These are phyloP conservation scores for Venturiaceae sp. DNA, from an alignment of 2,329 filamentous ascomycete species.

Conservation along the genomic window DNA sequence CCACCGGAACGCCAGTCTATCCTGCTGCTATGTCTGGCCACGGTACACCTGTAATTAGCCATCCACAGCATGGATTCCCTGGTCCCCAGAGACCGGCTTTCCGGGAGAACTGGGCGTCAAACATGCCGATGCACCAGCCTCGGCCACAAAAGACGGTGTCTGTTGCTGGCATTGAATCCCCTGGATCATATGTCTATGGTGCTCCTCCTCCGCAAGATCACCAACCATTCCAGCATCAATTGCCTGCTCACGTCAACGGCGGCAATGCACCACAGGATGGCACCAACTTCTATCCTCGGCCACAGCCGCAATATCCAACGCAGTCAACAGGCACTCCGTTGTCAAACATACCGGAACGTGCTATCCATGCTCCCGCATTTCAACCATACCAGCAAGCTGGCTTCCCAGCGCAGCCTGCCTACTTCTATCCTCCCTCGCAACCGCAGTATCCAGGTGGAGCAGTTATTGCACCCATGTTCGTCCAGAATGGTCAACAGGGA, in stretches of 20 bases:
- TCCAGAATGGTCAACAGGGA: constrained; percentile 44
- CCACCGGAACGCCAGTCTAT: constrained; percentile 18
- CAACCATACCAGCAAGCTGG: constrained; percentile 59
- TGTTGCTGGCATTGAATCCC: constrained; percentile 84
- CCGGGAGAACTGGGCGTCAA: constrained; percentile 49
- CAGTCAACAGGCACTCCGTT: constrained; percentile 71
- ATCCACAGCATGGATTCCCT: constrained; percentile 42
- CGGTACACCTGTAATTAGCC: constrained; percentile 39
- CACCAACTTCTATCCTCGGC: background rate
- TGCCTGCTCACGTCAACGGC: constrained; percentile 58
- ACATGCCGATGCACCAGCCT: constrained; percentile 81
- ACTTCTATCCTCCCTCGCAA: constrained; percentile 53
- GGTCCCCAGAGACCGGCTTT: constrained; percentile 45
- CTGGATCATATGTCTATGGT: constrained; percentile 47
- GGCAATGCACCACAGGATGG: background rate
- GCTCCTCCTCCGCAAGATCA: constrained; percentile 49
- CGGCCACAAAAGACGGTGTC: constrained; percentile 91
- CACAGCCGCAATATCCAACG: constrained; percentile 35
- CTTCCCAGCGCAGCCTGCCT: constrained; percentile 50
- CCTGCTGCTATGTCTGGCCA: constrained; percentile 18
- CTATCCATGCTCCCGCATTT: constrained; percentile 84
- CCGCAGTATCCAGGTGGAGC: constrained; percentile 33
- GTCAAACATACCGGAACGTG: constrained; percentile 85
- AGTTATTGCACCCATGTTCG: constrained; percentile 44
- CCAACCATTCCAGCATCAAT: constrained; percentile 88